Base-by-base conservation (phyloP, 192 early-diverging fungal species). In the Umbelopsis vinacea region DNA sequence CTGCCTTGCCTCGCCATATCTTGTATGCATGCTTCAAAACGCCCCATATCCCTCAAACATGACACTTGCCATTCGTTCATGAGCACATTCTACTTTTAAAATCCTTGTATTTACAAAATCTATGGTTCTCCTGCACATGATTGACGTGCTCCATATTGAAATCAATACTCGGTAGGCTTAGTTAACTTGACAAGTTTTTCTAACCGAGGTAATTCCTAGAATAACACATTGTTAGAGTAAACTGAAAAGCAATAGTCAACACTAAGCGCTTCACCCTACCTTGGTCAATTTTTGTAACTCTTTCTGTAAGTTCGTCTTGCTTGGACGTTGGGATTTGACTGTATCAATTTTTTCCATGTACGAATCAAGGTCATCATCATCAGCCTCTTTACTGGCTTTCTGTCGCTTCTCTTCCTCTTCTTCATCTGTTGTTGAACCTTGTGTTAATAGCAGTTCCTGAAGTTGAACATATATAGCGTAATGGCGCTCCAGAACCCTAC, bases 291-390 rank as follows among this genome's bases (percentile, higher is more conserved):
- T 73, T 12, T 76, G 72, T 11, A 90, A 46, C 50, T 75, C 77
- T 17, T 79, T 76, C 22, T 80, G 50, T 46, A 91, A 68, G 8
- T 84, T 78, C 15, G 68, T 68, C 38, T 82, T 78, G 43, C 66
- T 40, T 22, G 60, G 19, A 29, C 85, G 70, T 10, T 80, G 66
- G 9, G 57, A 19, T 63, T 22, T 37, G 26, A 17, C 12, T 17
- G 81, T 83, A 22, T 81, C 75, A 15, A 93, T 71, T 15, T 76
- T 73, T n/a, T 72, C 73, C 88, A 93, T 92, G 46, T 89, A 93
- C 0, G 77, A 80, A 67, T 93, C 92, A 37, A 93, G 67, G 53
- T 91, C 91, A 24, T 89, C 84, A 0, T 81, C 84, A 0, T 79
- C 81, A 9, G 80, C 81, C 9, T 70, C 57, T 11, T 67, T 38